phyloP scores from a whole-genome alignment of 2,329 filamentous ascomycete species.

The Alternaria atra region DNA sequence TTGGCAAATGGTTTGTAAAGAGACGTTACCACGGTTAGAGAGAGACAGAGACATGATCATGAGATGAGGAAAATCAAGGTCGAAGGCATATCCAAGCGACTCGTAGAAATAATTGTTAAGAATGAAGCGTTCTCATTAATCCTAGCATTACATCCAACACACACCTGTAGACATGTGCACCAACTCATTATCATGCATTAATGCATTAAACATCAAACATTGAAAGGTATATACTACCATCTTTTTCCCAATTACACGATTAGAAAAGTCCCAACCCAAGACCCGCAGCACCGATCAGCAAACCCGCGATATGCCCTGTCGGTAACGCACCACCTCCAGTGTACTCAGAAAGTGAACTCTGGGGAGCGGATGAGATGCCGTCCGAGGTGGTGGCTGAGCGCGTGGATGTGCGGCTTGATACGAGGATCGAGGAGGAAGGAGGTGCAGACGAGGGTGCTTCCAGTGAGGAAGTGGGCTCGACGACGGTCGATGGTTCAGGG shows the following conservation, averaged over 20 bases:
- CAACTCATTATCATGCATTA: neutral
- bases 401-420: constrained; percentile 20
- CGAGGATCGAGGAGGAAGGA: constrained; percentile 1
- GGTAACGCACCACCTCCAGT: constrained; percentile 29
- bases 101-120: neutral
- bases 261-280: constrained; percentile 36
- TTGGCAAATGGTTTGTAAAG: neutral
- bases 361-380: constrained; percentile 9
- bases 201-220: constrained; percentile 12
- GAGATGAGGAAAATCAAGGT: too few species aligned
- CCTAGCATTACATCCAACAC: constrained; percentile 11
- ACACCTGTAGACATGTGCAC: constrained; percentile 3
- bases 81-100: neutral
- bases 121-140: neutral
- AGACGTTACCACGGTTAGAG: neutral
- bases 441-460: neutral
- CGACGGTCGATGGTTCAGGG: neutral
- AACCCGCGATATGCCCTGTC: constrained; percentile 27
- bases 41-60: neutral
- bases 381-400: constrained; percentile 15
- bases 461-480: neutral
- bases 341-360: constrained; percentile 16
- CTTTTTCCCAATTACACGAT: neutral
- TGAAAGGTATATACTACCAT: neutral
- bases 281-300: constrained; percentile 37